Conservation (phyloP, 208 protist species). For the Trypanosoma platydactyli region DNA sequence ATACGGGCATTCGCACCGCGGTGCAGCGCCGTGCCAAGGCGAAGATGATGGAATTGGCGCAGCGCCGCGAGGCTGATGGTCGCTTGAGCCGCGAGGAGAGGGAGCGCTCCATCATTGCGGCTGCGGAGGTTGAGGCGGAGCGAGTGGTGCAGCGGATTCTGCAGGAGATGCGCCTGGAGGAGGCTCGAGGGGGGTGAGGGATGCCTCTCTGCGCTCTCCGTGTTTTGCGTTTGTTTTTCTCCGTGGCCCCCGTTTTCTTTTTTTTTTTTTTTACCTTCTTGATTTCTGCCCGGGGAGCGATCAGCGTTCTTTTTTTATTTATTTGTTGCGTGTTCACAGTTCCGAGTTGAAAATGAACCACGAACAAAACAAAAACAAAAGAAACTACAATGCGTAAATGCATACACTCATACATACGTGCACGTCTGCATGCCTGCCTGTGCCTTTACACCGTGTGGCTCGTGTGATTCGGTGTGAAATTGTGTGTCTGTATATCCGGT, state of each 20-base stretch:
- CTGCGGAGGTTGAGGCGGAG: conserved; percentile 74
- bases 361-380: too few relatives aligned
- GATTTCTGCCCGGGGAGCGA: neutral
- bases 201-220: neutral
- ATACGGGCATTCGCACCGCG: conserved; percentile 55
- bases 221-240: neutral
- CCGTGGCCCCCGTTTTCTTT: conserved; percentile 3
- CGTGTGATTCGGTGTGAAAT: neutral
- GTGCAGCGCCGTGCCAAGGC: conserved; percentile 62
- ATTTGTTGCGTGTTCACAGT: neutral
- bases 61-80: conserved; percentile 22
- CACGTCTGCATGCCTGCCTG: neutral
- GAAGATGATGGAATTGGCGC: conserved; percentile 37
- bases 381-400: neutral
- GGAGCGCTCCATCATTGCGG: conserved; percentile 62
- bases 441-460: too few relatives aligned
- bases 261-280: conserved; percentile 6
- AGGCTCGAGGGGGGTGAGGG: conserved; percentile 13
- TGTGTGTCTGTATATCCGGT: neutral
- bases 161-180: conserved; percentile 67
- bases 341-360: neutral
- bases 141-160: conserved; percentile 69
- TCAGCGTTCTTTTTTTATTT: neutral
- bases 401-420: neutral
- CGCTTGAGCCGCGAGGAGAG: conserved; percentile 33